These are phyloP conservation scores for Cicer bijugum DNA, from an alignment of 306 rosid genomes.

Conservation along the genomic window DNA sequence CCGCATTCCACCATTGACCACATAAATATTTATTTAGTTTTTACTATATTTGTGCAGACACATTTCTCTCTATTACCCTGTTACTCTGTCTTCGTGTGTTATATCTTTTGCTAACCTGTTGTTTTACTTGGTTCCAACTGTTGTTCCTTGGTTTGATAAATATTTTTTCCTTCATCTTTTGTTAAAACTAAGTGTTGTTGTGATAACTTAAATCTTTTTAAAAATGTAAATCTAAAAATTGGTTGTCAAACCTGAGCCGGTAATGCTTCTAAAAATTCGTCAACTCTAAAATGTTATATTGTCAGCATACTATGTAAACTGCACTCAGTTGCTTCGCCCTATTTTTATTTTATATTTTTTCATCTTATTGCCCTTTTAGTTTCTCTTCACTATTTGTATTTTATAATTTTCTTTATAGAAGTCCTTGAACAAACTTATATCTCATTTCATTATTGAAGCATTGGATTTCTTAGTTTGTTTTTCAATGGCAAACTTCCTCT, in stretches of 20 bases:
- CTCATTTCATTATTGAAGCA: constrained; percentile 11
- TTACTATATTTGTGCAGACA: constrained; percentile 17
- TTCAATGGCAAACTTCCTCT: neutral
- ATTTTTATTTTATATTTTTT: constrained; percentile 5
- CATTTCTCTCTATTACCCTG: constrained; percentile 15
- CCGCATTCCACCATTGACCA: neutral
- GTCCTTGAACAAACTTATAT: neutral
- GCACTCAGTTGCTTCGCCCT: neutral
- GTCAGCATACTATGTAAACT: constrained; percentile 3
- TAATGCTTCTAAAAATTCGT: constrained; percentile 10
- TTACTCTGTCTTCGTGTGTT: constrained; percentile 15
- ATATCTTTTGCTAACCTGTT: constrained; percentile 19
- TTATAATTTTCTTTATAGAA: neutral
- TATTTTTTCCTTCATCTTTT: constrained; percentile 4
- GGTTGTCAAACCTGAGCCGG: neutral
- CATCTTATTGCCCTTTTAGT: neutral
- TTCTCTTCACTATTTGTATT: constrained; percentile 4
- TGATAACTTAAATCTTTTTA: constrained; percentile 24
- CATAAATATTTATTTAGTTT: constrained; percentile 8
- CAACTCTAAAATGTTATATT: neutral
- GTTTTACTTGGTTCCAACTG: neutral
- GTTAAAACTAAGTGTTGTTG: neutral
- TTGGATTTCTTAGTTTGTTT: constrained; percentile 30
- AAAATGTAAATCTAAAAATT: constrained; percentile 11
- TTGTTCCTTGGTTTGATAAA: constrained; percentile 22